phyloP scores from a whole-genome alignment of 2,329 filamentous ascomycete genomes.

The Sphaerulina populicola region DNA sequence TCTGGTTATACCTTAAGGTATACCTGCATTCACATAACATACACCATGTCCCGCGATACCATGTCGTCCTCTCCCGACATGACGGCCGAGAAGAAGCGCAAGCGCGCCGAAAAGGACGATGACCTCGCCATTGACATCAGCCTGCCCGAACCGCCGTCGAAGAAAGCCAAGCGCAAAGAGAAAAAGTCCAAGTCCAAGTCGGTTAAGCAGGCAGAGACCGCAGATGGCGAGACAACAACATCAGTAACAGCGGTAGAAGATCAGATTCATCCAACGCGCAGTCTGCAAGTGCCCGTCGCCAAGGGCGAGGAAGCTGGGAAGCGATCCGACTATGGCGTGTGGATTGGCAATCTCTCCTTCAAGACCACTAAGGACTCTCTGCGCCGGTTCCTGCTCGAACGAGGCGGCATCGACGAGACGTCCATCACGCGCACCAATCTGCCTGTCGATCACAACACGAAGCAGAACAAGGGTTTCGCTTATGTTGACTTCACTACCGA shows the following conservation, averaged over 20 bases:
- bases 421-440: slow-evolving; percentile 80
- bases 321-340: slow-evolving; percentile 76
- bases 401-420: slow-evolving; percentile 50
- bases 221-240: neutral
- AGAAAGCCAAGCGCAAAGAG: slow-evolving; percentile 79
- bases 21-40: neutral
- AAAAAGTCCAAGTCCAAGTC: slow-evolving; percentile 54
- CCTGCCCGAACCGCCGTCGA: slow-evolving; percentile 89
- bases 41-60: neutral
- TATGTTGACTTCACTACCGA: slow-evolving; percentile 80
- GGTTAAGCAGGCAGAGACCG: slow-evolving; percentile 2
- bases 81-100: slow-evolving; percentile 52
- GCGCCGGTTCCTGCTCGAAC: slow-evolving; percentile 68
- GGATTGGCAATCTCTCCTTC: slow-evolving; percentile 95
- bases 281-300: slow-evolving; percentile 8
- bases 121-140: slow-evolving; percentile 76
- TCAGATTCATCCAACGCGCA: slow-evolving; percentile 8
- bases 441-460: slow-evolving; percentile 47
- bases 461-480: slow-evolving; percentile 82
- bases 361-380: slow-evolving; percentile 65
- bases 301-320: slow-evolving; percentile 26
- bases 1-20: neutral
- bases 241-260: slow-evolving; percentile 8
- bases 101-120: slow-evolving; percentile 48
- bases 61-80: slow-evolving; percentile 15